phyloP scores from a whole-genome alignment of 108 stramenopile species.

The Nitzschia inconspicua region DNA sequence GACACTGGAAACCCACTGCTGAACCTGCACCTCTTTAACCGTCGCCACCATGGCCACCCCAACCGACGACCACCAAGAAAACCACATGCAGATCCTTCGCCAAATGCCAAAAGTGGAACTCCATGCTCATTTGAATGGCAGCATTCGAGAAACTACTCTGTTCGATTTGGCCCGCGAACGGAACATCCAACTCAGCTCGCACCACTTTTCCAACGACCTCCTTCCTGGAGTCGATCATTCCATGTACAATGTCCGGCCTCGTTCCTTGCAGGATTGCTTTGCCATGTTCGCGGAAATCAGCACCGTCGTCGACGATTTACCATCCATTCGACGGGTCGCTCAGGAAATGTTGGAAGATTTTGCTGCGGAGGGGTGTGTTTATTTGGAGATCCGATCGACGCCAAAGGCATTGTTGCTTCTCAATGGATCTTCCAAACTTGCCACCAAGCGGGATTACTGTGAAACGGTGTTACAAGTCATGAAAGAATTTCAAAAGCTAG shows the following conservation, averaged over 20 bases:
- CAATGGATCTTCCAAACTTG: not conserved
- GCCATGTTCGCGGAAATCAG: slow-evolving; percentile 79
- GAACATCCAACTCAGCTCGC: slow-evolving; percentile 29
- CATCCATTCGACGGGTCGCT: slow-evolving; percentile 55
- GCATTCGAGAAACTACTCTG: slow-evolving; percentile 77
- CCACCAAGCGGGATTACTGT: slow-evolving; percentile 58
- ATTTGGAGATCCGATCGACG: slow-evolving; percentile 84
- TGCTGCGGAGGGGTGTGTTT: slow-evolving; percentile 60
- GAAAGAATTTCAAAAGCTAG: slow-evolving; percentile 41
- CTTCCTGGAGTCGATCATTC: not conserved
- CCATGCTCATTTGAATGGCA: slow-evolving; percentile 91
- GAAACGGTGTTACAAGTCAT: slow-evolving; percentile 50
- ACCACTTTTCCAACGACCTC: slow-evolving; percentile 22
- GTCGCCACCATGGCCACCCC: too few relatives aligned
- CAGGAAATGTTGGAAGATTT: slow-evolving; percentile 75
- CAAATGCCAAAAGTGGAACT: slow-evolving; percentile 73
- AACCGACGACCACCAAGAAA: too few relatives aligned
- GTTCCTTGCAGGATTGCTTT: slow-evolving; percentile 75
- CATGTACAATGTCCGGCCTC: slow-evolving; percentile 41
- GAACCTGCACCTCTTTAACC: too few relatives aligned
- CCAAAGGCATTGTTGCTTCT: slow-evolving; percentile 52
- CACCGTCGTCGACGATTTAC: slow-evolving; percentile 49
- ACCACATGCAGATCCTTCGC: too few relatives aligned
- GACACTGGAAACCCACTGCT: too few relatives aligned
- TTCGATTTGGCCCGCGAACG: slow-evolving; percentile 58